A percentile compares a stretch with the other conserved stretches of the same genome.
These are phyloP conservation scores for Cutaneotrichosporon sp. DNA, from an alignment of 1,284 basidiomycete genomes.

Conservation along the genomic window DNA sequence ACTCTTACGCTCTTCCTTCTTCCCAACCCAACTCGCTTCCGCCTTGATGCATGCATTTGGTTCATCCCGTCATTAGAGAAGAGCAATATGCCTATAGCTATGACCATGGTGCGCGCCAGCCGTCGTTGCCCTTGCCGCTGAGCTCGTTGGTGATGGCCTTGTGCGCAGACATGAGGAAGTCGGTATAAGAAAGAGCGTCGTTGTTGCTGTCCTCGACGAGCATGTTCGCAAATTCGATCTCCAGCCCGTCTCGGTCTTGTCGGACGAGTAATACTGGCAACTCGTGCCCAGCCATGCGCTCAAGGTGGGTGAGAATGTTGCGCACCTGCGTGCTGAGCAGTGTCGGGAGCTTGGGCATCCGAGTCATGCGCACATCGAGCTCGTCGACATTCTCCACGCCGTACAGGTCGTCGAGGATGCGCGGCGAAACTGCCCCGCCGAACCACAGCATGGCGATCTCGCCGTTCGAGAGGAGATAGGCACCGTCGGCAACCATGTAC, in stretches of 20 bases:
- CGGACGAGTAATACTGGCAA: conserved; percentile 74
- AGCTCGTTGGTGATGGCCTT: conserved; percentile 48
- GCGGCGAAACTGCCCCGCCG: conserved; percentile 73
- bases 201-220: conserved; percentile 96
- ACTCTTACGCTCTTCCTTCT: no score
- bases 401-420: conserved; percentile 78
- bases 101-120: conserved; percentile 43
- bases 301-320: conserved; percentile 72
- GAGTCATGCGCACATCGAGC: conserved; percentile 67
- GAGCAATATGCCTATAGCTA: conserved; percentile 1
- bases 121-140: conserved; percentile 41
- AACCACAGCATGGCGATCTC: conserved; percentile 89
- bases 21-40: no score
- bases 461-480: conserved; percentile 91
- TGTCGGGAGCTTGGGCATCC: conserved; percentile 69
- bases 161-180: conserved; percentile 54
- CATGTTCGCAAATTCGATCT: conserved; percentile 96
- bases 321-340: conserved; percentile 77
- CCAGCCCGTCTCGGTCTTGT: conserved; percentile 87
- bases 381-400: conserved; percentile 72
- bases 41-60: conserved; percentile 2
- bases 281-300: conserved; percentile 59
- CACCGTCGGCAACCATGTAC: conserved; percentile 84
- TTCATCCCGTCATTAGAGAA: conserved; percentile 1
- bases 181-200: conserved; percentile 80